Conservation (phyloP, 441 rosid genomes). For the Hura crepitans region DNA sequence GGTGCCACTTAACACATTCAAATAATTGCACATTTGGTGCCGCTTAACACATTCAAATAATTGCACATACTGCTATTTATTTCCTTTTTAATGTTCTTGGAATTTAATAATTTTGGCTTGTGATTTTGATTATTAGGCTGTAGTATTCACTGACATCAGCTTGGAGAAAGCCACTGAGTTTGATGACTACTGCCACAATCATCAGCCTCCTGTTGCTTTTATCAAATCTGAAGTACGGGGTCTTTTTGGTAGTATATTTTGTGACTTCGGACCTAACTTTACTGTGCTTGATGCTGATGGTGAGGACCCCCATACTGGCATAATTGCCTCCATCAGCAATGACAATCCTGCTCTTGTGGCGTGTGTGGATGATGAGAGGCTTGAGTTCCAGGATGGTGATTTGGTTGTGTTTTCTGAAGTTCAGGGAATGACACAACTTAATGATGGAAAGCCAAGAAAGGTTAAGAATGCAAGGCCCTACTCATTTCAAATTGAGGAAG, state of each 20-base stretch:
- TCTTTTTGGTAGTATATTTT: constrained; percentile 80
- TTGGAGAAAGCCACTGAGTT: constrained; percentile 63
- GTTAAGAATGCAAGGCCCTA: constrained; percentile 72
- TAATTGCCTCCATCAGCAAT: constrained; percentile 80
- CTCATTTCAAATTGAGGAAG: constrained; percentile 76
- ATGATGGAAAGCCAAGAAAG: constrained; percentile 89
- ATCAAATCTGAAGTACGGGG: constrained; percentile 83
- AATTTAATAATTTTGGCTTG: constrained; percentile 9
- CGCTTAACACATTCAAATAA: not conserved
- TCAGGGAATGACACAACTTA: constrained; percentile 77
- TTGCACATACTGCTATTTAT: not conserved
- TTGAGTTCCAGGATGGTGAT: constrained; percentile 90
- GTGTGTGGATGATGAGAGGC: constrained; percentile 92
- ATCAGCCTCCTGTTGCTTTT: constrained; percentile 74
- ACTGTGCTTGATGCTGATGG: constrained; percentile 84
- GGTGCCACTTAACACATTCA: not conserved
- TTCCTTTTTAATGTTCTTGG: not conserved
- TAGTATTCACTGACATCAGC: constrained; percentile 69
- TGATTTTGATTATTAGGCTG: constrained; percentile 51
- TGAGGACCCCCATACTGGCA: constrained; percentile 86
- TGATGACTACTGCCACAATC: constrained; percentile 70
- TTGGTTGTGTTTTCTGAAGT: constrained; percentile 84
- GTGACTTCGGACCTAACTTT: constrained; percentile 88
- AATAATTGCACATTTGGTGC: not conserved
- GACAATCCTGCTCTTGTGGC: constrained; percentile 72